Evolutionary conservation across 208 protist genomes (phyloP), one percentile per base, ranked within the genome.

Genomic region (Wallacemonas sp.): DNA sequence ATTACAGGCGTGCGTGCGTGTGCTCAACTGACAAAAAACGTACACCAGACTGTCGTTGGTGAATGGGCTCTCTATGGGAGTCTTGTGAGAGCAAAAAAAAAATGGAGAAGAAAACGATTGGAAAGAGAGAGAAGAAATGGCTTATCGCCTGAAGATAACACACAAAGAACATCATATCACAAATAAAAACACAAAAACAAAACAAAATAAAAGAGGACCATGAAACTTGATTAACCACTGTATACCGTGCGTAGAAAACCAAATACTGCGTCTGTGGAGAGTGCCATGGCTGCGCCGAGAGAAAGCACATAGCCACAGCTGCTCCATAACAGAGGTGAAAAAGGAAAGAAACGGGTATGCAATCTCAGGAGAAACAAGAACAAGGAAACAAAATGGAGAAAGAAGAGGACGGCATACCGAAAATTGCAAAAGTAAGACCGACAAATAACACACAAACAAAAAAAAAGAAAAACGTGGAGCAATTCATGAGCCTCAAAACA

Each of bases 101-200:
- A 61, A 68, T 47, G 46, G 48, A 55, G 14, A 33, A 62, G 60
- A 32, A 43, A 26, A 64, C 60, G n/a, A n/a, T n/a, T n/a, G n/a
- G n/a, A n/a, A 65, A 57, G 48, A 48, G 33, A 54, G 46, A 41
- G 29, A 1, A 9, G 30, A 32, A 38, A 0, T 38, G 6, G 6
- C 14, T 41, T 41, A 6, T 41, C 36, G 14, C 36, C 6, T 14
- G 14, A 41, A 41, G 6, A 41, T 41, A 17, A 41, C 6, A 41
- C n/a, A n/a, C n/a, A n/a, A 41, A 17, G 16, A 41, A 41, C n/a
- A n/a, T n/a, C n/a, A n/a, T n/a, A n/a, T n/a, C n/a, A n/a, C n/a
- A n/a, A n/a, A n/a, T n/a, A n/a, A n/a, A n/a, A n/a, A 41, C 36
- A 41, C 36, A 41, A 41, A 41, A 17, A 41, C 14, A 17, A 41